Base-by-base conservation (phyloP, 805 yeast species). In the Saccharomycopsis malanga region DNA sequence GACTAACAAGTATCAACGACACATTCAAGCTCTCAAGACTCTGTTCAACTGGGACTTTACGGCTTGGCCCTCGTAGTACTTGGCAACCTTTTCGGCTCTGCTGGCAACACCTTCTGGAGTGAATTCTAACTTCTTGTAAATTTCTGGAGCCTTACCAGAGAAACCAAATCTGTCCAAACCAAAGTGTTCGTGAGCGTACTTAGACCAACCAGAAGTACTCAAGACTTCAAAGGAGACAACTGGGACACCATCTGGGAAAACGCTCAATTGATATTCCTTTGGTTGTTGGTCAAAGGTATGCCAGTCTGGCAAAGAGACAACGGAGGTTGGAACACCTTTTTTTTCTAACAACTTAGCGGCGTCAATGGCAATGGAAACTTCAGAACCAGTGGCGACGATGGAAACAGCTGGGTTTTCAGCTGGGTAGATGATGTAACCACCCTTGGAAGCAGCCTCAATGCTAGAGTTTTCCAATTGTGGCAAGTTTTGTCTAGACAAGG, bases 121-220 rank as follows among this genome's bases (percentile, higher is more conserved):
- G 76, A 93, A 93, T 57, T 77, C 96, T 59, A 91, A 86, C 73
- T 62, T 71, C 69, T 86, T 78, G 82, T 81, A 93, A 53, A 91
- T 76, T 54, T 84, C 87, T 50, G 70, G 68, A 63, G 83, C 93
- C 67, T 86, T 84, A 66, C 95, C 98, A 52, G 97, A 88, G 53
- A 89, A 93, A 77, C 98, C 98, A 65, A 93, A 93, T 73, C 87
- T 80, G 79, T 87, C 80, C 63, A 93, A 75, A 71, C 97, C 96
- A 61, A 91, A 87, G 69, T 88, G 95, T 74, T 85, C 94, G 73
- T 93, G 98, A 51, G 97, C 79, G 75, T 88, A 93, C 70, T 81
- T 85, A 60, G 82, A 73, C 98, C 98, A 93, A 50, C 96, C 96
- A 59, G 76, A 72, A 46, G 96, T 80, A 48, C 95, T 69, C 80